A percentile compares a stretch with the other conserved stretches of the same genome.
Evolutionary conservation across 805 yeast genomes (phyloP).

Genomic region (Wickerhamiella dianesei): DNA sequence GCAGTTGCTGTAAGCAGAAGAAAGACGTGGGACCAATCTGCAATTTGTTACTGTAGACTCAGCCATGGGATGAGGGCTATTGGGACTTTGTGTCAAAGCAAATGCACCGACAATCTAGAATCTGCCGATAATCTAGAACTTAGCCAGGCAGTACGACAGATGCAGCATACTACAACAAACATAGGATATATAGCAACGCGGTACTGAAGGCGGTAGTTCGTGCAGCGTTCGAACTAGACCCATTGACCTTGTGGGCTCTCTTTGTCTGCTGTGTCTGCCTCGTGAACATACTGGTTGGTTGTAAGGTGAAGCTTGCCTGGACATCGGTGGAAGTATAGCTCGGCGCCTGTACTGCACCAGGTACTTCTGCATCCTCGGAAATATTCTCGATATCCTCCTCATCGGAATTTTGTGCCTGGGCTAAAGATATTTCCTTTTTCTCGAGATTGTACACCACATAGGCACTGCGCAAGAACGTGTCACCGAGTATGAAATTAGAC

Average conservation of each 20-base stretch:
- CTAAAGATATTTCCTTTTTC: constrained; percentile 40
- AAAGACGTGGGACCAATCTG: no score
- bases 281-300: background rate
- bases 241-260: background rate
- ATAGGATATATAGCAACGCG: no score
- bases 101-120: no score
- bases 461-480: constrained; percentile 39
- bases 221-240: no score
- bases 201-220: no score
- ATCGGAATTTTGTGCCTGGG: constrained; percentile 29
- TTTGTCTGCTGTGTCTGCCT: background rate
- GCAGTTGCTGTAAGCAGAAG: no score
- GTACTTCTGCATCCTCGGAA: constrained; percentile 6
- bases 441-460: constrained; percentile 51
- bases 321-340: constrained; percentile 11
- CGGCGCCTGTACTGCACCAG: constrained; percentile 21
- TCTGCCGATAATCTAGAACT: no score
- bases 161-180: no score
- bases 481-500: constrained; percentile 35
- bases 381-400: constrained; percentile 16
- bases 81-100: no score
- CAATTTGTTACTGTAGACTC: no score
- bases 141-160: no score
- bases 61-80: no score
- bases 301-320: constrained; percentile 2